These are phyloP conservation scores for Acanthamoeba rhysodes DNA, from an alignment of 208 protist species.

Conservation along the genomic window DNA sequence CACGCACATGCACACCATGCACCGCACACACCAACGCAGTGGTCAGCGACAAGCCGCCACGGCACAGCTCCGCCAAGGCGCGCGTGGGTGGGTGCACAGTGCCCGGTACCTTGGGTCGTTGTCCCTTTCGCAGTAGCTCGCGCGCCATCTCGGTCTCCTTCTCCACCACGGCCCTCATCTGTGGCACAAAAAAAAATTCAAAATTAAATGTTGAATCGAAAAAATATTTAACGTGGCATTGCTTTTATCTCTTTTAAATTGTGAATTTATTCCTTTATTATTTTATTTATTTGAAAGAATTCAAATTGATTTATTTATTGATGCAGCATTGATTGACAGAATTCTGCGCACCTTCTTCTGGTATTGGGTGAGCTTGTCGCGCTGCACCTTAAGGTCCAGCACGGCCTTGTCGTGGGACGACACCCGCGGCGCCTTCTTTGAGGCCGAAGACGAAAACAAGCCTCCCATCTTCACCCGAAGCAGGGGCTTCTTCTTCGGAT, in stretches of 20 bases:
- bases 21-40: too few species aligned
- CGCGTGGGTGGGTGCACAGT: too few species aligned
- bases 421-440: slow-evolving; percentile 66
- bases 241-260: too few species aligned
- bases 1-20: too few species aligned
- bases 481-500: too few species aligned
- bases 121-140: slow-evolving; percentile 77
- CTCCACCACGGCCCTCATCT: slow-evolving; percentile 82
- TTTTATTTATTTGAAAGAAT: too few species aligned
- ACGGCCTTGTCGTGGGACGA: slow-evolving; percentile 81
- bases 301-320: too few species aligned
- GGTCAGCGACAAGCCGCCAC: not conserved
- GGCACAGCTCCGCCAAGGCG: not conserved
- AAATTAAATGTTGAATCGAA: too few species aligned
- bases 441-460: slow-evolving; percentile 58
- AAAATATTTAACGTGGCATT: not conserved
- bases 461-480: slow-evolving; percentile 65
- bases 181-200: not conserved
- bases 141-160: slow-evolving; percentile 82
- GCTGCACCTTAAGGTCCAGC: slow-evolving; percentile 85
- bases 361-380: slow-evolving; percentile 85
- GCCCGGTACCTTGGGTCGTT: slow-evolving; percentile 44
- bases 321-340: too few species aligned
- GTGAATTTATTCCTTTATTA: too few species aligned
- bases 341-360: slow-evolving; percentile 81